Percentiles rank a stretch among this genome's conserved stretches.
phyloP scores from a whole-genome alignment of 2,329 filamentous ascomycete species.

The Hypoxylon sp. region DNA sequence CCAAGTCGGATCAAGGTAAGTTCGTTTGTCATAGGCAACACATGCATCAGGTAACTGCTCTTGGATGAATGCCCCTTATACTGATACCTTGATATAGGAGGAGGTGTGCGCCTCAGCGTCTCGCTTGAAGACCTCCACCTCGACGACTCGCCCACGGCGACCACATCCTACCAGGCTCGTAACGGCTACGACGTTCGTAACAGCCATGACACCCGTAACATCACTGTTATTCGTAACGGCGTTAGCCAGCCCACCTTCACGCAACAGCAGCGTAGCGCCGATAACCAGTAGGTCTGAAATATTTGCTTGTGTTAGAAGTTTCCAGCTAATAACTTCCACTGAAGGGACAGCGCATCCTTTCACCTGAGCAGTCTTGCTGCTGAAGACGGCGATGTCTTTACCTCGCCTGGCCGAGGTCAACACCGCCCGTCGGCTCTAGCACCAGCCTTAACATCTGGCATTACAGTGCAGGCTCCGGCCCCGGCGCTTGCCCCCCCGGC shows the following conservation, averaged over 20 bases:
- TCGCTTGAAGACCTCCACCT: constrained; percentile 23
- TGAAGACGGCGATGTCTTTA: constrained; percentile 44
- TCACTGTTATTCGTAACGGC: constrained; percentile 14
- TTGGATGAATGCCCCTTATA: neutral
- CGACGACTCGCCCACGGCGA: constrained; percentile 15
- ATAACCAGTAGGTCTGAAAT: constrained; percentile 28
- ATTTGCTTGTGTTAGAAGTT: neutral
- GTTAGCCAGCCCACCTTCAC: neutral
- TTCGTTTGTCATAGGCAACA: neutral
- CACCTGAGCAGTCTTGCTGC: constrained; percentile 32
- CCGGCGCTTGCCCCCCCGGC: neutral
- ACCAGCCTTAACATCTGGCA: neutral
- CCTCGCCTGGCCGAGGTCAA: constrained; percentile 11
- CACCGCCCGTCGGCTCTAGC: constrained; percentile 1
- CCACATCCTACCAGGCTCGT: neutral
- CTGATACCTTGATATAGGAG: constrained; percentile 31
- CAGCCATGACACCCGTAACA: neutral
- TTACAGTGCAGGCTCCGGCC: neutral
- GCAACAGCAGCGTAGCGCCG: constrained; percentile 1
- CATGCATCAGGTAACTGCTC: neutral
- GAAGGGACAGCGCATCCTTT: constrained; percentile 32
- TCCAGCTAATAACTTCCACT: constrained; percentile 14
- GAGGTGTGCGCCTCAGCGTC: constrained; percentile 33
- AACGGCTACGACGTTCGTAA: neutral
- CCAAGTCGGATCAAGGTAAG: constrained; percentile 43